A percentile compares a stretch with the other conserved stretches of the same genome.
Conservation (phyloP, 306 rosid species). For the Fragaria iinumae region DNA sequence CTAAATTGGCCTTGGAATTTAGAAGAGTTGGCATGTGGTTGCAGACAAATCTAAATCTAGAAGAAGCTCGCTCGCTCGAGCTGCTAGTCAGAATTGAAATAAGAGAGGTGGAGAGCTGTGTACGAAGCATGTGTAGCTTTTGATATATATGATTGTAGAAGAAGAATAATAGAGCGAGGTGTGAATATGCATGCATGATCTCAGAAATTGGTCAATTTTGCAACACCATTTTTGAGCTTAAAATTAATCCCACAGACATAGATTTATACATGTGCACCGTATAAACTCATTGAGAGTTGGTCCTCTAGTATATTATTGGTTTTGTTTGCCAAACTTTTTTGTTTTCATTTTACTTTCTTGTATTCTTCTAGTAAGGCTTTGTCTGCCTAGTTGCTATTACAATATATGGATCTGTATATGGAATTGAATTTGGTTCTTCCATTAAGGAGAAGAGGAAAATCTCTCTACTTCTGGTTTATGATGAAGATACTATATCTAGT, state of each 20-base stretch:
- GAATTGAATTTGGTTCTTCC: background rate
- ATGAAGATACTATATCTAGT: background rate
- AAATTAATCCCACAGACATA: background rate
- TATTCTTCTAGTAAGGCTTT: background rate
- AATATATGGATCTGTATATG: background rate
- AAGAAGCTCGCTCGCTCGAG: background rate
- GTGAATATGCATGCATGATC: background rate
- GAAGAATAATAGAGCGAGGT: background rate
- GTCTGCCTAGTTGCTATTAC: conserved; percentile 9
- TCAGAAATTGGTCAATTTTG: background rate
- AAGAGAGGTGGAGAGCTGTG: conserved; percentile 7
- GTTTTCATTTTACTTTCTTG: background rate
- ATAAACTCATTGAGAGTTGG: background rate
- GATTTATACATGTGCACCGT: conserved; percentile 4
- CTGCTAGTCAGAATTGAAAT: background rate
- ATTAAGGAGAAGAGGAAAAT: background rate
- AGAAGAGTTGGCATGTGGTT: conserved; percentile 7
- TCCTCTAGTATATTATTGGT: background rate
- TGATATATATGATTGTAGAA: background rate
- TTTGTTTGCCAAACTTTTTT: background rate
- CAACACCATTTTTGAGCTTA: conserved; percentile 1
- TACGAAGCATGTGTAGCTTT: background rate
- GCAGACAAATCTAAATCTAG: conserved; percentile 5
- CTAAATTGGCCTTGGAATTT: background rate
- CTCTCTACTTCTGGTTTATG: background rate